A percentile compares a stretch with the other conserved stretches of the same genome.
Conservation (phyloP, 352 stramenopile species). For the Globisporangium paroecandrum region DNA sequence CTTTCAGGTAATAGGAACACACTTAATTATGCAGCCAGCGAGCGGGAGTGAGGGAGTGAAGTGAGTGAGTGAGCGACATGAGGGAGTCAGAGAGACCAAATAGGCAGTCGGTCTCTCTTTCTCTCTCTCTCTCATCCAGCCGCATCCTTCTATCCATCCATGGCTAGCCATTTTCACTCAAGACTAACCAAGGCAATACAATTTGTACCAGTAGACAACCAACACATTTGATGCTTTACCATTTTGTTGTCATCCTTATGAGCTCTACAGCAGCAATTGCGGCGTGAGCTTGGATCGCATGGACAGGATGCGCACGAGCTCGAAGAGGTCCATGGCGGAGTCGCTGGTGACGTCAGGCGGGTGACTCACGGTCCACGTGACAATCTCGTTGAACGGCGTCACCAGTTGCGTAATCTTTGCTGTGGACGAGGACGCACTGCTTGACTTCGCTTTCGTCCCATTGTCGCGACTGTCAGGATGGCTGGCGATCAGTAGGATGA, state of each 20-base stretch:
- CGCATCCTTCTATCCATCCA: background rate
- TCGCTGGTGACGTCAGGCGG: slow-evolving; percentile 51
- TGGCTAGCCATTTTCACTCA: background rate
- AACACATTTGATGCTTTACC: background rate
- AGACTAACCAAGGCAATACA: slow-evolving; percentile 19
- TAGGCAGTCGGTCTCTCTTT: background rate
- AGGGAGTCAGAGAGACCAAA: background rate
- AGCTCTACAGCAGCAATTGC: slow-evolving; percentile 18
- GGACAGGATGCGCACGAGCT: slow-evolving; percentile 63
- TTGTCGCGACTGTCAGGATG: slow-evolving; percentile 34
- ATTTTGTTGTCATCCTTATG: slow-evolving; percentile 7
- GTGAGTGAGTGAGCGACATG: background rate
- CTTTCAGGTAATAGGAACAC: slow-evolving; percentile 6
- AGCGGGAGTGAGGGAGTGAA: background rate
- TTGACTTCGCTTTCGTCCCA: slow-evolving; percentile 14
- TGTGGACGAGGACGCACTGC: background rate
- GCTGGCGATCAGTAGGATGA: slow-evolving; percentile 67
- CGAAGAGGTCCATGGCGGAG: slow-evolving; percentile 60
- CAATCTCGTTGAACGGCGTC: slow-evolving; percentile 46
- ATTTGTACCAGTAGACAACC: slow-evolving; percentile 24
- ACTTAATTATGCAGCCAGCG: slow-evolving; percentile 7
- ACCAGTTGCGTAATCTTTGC: slow-evolving; percentile 39
- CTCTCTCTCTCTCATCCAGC: too few species aligned
- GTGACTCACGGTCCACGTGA: slow-evolving; percentile 55
- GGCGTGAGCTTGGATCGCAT: slow-evolving; percentile 45